Base-by-base conservation (phyloP, 768 basidiomycete species). In the Termitomyces sp. region DNA sequence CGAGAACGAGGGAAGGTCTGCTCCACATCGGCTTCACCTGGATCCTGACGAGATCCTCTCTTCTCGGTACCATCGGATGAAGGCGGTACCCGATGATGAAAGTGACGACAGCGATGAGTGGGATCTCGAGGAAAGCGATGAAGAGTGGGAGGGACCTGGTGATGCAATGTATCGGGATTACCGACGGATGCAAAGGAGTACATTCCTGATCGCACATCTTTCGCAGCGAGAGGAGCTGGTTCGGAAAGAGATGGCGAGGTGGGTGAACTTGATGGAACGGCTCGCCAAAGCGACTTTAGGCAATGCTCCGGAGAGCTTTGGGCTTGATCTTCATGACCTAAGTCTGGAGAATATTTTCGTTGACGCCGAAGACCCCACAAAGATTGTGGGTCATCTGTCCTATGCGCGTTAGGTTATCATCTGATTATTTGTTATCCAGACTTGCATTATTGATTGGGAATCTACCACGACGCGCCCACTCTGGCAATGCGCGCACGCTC, bases 391-490 rank as follows among this genome's bases (percentile, higher is more conserved):
- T 77, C 50, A 48, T 54, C 50, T 44, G n/a, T 38, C 24, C 1
- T 51, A 4, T 8, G 41, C 38, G 46, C 43, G 30, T 43, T 59
- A 54, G 10, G 6, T 41, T 48, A 46, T 22, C 5, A 32, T 52
- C 45, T 58, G 46, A 63, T 58, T 59, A 55, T n/a, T 56, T 51
- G 59, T 49, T 50, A 46, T 56, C 13, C 61, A 94, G 92, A 89
- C 90, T 1, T 90, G 89, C 65, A 82, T 94, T 57, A 93, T 94
- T 43, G 92, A 94, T 64, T 92, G 90, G 91, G 91, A 94, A 68
- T 90, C 91, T 16, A 92, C 91, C n/a, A 90, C 89, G 11, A 90
- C 86, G 9, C 80, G 92, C 14, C 92, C 91, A 4, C 78, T 94
- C 20, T 93, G 90, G 90, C 86, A 88, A 20, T 86, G 84, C 58